Conservation (phyloP, 805 yeast species). For the Teunomyces kruisii region DNA sequence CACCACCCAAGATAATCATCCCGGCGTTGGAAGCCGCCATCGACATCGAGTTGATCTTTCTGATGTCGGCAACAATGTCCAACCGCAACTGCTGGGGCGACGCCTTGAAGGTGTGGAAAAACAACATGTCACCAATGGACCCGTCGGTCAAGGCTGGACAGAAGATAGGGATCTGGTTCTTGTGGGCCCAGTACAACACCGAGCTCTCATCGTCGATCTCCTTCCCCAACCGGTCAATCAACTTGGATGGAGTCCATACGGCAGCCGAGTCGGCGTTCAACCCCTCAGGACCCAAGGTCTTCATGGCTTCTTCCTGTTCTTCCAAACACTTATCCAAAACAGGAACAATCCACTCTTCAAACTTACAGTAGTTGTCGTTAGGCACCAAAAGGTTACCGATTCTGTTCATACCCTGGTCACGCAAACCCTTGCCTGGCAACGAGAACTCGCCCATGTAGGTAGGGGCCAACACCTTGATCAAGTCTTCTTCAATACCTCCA, state of each 20-base stretch:
- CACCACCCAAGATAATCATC: constrained; percentile 96
- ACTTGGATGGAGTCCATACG: constrained; percentile 93
- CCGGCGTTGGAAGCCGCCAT: constrained; percentile 96
- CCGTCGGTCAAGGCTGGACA: constrained; percentile 99
- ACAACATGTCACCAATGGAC: constrained; percentile 97
- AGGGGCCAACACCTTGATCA: constrained; percentile 94
- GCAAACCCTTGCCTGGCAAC: constrained; percentile 72
- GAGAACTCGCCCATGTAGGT: constrained; percentile 92
- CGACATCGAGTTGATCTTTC: constrained; percentile 87
- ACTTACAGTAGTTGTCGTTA: constrained; percentile 94
- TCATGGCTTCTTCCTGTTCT: constrained; percentile 77
- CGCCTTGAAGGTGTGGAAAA: constrained; percentile 95
- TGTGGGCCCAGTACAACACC: constrained; percentile 97
- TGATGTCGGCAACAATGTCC: constrained; percentile 92
- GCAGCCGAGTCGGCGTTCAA: constrained; percentile 63
- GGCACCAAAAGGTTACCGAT: constrained; percentile 97
- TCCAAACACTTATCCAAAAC: constrained; percentile 80
- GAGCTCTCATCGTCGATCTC: constrained; percentile 93
- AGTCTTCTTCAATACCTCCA: constrained; percentile 97
- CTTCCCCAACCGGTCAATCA: constrained; percentile 90
- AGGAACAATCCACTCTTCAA: constrained; percentile 99
- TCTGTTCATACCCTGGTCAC: constrained; percentile 96
- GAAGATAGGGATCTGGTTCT: constrained; percentile 92
- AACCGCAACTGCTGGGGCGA: constrained; percentile 86
- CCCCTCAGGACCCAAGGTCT: constrained; percentile 47